phyloP scores from a whole-genome alignment of 306 rosid species.

The Citrullus amarus region DNA sequence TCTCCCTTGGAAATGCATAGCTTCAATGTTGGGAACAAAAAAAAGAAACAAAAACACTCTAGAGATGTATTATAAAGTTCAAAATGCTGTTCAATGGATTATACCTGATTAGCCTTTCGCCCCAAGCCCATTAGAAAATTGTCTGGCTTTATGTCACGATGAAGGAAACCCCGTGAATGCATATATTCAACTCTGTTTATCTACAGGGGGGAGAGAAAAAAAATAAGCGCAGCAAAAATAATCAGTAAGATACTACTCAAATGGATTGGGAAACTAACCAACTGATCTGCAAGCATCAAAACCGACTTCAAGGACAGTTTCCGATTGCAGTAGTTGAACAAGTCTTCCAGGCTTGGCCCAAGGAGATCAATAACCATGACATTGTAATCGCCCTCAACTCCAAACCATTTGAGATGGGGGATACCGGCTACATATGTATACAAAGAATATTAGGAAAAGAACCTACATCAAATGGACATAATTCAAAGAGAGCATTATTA shows the following conservation, averaged over 20 bases:
- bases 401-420: constrained; percentile 20
- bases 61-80: background rate
- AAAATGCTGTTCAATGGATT: background rate
- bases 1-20: background rate
- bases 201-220: constrained; percentile 21
- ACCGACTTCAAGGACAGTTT: constrained; percentile 23
- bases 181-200: constrained; percentile 78
- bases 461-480: background rate
- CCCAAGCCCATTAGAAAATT: constrained; percentile 82
- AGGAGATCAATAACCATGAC: constrained; percentile 24
- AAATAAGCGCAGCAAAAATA: constrained; percentile 11
- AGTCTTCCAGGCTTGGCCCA: constrained; percentile 28
- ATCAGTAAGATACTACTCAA: background rate
- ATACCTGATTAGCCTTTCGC: constrained; percentile 74
- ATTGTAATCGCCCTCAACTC: constrained; percentile 25
- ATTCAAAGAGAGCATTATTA: background rate
- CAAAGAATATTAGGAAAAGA: background rate
- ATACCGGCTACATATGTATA: constrained; percentile 7
- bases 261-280: constrained; percentile 13
- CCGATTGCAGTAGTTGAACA: constrained; percentile 26
- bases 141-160: constrained; percentile 83
- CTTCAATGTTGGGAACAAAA: background rate
- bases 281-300: constrained; percentile 32
- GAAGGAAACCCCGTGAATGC: constrained; percentile 74
- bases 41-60: background rate